Evolutionary conservation across 345 rosid genomes (phyloP), one percentile per base, ranked within the genome.

Genomic region (Tarenaya hassleriana): DNA sequence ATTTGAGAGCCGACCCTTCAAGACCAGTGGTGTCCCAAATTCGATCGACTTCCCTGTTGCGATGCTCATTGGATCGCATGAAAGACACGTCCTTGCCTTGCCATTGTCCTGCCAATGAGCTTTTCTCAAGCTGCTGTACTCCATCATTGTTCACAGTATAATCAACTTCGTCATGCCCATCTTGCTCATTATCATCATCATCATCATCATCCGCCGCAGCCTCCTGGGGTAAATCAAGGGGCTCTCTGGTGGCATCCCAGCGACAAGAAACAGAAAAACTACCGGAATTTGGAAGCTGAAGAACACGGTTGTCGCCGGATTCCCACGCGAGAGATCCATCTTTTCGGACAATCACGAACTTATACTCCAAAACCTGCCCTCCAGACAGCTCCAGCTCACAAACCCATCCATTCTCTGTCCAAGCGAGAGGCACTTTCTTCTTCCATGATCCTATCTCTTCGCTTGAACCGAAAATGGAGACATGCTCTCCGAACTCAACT

Each of bases 371-470:
- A 49, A 69, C 53, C 41, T 78, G 72, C 4, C 73, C 80, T 62
- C 77, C 94, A 45, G 49, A 64, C 51, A 84, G 56, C 62, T 79
- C 76, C 64, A 88, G 63, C 41, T 77, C 73, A 56, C 80, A 77
- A 12, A 78, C 79, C 98, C 98, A 92, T 57, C 98, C 98, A 5
- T 49, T 64, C 74, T 81, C 78, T 8, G 83, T 83, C 98, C 98
- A 92, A 52, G 66, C 60, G 79, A 88, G 66, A 7, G 77, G 63
- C 55, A 83, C 80, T 18, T 74, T 69, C 75, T 83, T 83, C 77
- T 92, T 92, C 98, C 96, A 92, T 0, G 76, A 78, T 50, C 98
- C 98, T 58, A 92, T 57, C 65, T 84, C 96, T 66, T 83, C 72
- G 0, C 73, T 16, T 1, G 98, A 88, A 50, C 98, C 98, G 53